Percentiles rank a stretch among this genome's conserved stretches.
phyloP scores from a whole-genome alignment of 306 rosid species.

The Lathyrus tuberosus region DNA sequence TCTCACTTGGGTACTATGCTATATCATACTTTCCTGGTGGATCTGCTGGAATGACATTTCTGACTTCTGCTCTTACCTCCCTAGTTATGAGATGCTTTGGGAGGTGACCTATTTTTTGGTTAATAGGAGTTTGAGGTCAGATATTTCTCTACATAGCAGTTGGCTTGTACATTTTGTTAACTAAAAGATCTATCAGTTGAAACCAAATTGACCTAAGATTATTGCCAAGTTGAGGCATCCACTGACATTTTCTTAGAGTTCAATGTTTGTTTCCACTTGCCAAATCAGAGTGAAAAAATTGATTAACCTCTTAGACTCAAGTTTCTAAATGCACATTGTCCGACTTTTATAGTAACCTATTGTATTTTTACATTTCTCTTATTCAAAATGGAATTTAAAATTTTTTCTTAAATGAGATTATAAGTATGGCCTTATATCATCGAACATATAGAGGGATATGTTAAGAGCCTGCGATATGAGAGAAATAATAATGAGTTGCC shows the following conservation, averaged over 20 bases:
- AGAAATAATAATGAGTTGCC: background rate
- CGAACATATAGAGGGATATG: background rate
- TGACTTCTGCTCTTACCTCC: no score
- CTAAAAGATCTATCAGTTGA: constrained; percentile 39
- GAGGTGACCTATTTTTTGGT: no score
- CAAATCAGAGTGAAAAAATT: constrained; percentile 22
- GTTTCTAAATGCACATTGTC: constrained; percentile 32
- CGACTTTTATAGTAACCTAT: constrained; percentile 9
- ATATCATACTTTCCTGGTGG: no score
- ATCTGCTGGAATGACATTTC: no score
- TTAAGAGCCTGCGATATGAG: background rate
- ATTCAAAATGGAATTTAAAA: no score
- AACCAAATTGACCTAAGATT: constrained; percentile 45
- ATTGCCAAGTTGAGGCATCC: constrained; percentile 37
- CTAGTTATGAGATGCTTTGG: no score
- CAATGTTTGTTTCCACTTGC: constrained; percentile 21
- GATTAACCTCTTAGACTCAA: constrained; percentile 21
- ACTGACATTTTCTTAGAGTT: constrained; percentile 27
- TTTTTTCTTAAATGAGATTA: constrained; percentile 9
- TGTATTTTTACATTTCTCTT: constrained; percentile 7
- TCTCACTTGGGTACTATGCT: no score
- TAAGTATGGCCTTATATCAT: background rate
- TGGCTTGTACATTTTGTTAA: constrained; percentile 55
- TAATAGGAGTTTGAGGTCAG: no score
- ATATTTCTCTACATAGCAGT: constrained; percentile 41